Evolutionary conservation across 768 basidiomycete genomes (phyloP).

Genomic region (Calocybe cyanea): DNA sequence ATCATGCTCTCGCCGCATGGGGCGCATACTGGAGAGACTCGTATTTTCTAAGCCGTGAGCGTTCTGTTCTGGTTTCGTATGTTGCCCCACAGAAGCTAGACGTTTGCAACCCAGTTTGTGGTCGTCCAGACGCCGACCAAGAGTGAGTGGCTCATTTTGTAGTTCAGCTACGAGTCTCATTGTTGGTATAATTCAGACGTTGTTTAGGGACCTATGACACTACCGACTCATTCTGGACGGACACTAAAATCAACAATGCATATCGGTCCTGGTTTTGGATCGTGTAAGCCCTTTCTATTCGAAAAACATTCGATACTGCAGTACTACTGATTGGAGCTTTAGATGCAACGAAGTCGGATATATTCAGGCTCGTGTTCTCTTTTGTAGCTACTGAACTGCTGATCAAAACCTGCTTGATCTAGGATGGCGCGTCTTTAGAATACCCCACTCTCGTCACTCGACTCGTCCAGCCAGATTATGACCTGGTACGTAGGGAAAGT

Average conservation of each 20-base stretch:
- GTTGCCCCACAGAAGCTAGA: background rate
- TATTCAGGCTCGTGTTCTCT: constrained; percentile 36
- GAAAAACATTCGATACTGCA: background rate
- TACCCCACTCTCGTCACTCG: constrained; percentile 48
- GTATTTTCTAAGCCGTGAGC: constrained; percentile 43
- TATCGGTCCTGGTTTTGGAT: constrained; percentile 70
- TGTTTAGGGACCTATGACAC: constrained; percentile 41
- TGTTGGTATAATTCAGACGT: constrained; percentile 26
- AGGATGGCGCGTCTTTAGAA: constrained; percentile 39
- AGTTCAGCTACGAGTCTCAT: constrained; percentile 1
- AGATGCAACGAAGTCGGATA: constrained; percentile 72
- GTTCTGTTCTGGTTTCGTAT: background rate
- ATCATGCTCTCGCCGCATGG: constrained; percentile 59
- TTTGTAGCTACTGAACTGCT: too few species aligned
- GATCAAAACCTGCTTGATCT: too few species aligned
- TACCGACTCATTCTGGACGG: constrained; percentile 42
- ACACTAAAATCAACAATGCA: constrained; percentile 50
- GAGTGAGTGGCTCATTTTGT: background rate
- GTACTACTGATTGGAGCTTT: background rate
- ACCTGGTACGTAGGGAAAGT: constrained; percentile 36
- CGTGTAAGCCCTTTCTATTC: constrained; percentile 35
- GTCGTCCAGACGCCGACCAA: constrained; percentile 40
- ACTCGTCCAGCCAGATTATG: constrained; percentile 52
- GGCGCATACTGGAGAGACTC: constrained; percentile 51
- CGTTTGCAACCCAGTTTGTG: constrained; percentile 46